Evolutionary conservation across 352 stramenopile species (phyloP), one percentile per base, ranked within the genome.

Genomic region (Phytopythium oedochilum): DNA sequence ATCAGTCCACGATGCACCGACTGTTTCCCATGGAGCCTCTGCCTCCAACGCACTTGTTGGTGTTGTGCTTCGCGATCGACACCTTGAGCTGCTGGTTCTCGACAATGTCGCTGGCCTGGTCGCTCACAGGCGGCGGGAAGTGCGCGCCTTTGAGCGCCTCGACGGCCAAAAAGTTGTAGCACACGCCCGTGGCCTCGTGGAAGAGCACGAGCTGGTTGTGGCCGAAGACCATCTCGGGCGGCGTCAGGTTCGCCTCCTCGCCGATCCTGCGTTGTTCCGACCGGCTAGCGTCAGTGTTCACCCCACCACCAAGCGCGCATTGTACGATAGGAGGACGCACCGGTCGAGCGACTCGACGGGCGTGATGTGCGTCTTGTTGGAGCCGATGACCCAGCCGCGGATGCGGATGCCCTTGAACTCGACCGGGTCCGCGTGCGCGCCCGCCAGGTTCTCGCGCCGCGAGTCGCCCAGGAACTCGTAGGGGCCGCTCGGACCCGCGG

Each of bases 191-290:
- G 2, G 77, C 65, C 49, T 87, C 73, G 61, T 93, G 83, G 64
- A 76, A 77, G 53, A 93, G 59, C 14, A 92, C 53, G 54, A 93
- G 50, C 56, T 93, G 83, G 60, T 93, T 93, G 55, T 87, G 78
- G 49, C 83, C 83, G 58, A 92, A 93, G 25, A 93, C 83, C 83
- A 93, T 93, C 75, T 93, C 83, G 15, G 83, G 83, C 23, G 83
- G 80, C 55, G 83, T 92, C 64, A 92, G 55, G 48, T 87, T 83
- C 54, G 73, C 66, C 32, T 66, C 73, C 50, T 87, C 66, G 1
- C 71, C 75, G 40, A 90, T 74, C 40, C 79, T 89, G 59, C 20
- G 1, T 14, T 23, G 23, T 22, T 43, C n/a, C n/a, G n/a, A n/a
- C n/a, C n/a, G n/a, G n/a, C n/a, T n/a, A n/a, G n/a, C n/a, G 36